These are phyloP conservation scores for Talaromyces sp. DNA, from an alignment of 2,329 filamentous ascomycete genomes.

Conservation along the genomic window DNA sequence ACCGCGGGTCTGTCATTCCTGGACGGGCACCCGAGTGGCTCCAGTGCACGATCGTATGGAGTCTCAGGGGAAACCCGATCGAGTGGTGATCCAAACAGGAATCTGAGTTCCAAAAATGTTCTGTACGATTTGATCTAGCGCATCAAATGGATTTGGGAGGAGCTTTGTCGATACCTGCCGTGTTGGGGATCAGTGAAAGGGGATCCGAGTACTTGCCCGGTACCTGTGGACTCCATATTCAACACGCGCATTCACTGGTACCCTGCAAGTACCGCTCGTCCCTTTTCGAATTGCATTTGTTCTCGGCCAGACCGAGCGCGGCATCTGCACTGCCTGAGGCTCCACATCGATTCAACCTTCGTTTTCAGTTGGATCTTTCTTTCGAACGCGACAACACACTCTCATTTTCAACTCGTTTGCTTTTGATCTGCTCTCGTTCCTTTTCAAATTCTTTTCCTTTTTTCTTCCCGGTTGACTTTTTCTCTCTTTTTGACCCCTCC, in stretches of 20 bases:
- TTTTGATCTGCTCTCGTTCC: slow-evolving; percentile 14
- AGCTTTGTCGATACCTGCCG: slow-evolving; percentile 1
- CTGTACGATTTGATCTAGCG: not conserved
- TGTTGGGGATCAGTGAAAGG: not conserved
- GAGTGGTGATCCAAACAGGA: not conserved
- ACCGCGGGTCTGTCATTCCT: slow-evolving; percentile 17
- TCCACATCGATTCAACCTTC: slow-evolving; percentile 23
- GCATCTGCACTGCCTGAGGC: slow-evolving; percentile 22
- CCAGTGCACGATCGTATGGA: slow-evolving; percentile 4
- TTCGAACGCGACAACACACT: slow-evolving; percentile 12
- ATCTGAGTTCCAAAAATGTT: not conserved
- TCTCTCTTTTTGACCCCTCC: slow-evolving; percentile 1
- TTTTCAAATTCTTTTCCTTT: slow-evolving; percentile 16
- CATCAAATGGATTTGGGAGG: not conserved
- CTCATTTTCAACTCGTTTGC: slow-evolving; percentile 8
- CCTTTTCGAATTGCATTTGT: slow-evolving; percentile 15
- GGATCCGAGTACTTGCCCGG: not conserved
- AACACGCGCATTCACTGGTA: not conserved
- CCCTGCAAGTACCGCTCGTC: not conserved
- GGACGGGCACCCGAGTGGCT: slow-evolving; percentile 20
- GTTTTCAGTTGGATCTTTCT: slow-evolving; percentile 17
- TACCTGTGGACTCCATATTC: not conserved
- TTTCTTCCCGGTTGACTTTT: slow-evolving; percentile 9
- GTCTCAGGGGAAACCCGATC: slow-evolving; percentile 12
- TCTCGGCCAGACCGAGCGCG: slow-evolving; percentile 29